Evolutionary conservation across 768 basidiomycete species (phyloP).

Genomic region (Mycena pura): DNA sequence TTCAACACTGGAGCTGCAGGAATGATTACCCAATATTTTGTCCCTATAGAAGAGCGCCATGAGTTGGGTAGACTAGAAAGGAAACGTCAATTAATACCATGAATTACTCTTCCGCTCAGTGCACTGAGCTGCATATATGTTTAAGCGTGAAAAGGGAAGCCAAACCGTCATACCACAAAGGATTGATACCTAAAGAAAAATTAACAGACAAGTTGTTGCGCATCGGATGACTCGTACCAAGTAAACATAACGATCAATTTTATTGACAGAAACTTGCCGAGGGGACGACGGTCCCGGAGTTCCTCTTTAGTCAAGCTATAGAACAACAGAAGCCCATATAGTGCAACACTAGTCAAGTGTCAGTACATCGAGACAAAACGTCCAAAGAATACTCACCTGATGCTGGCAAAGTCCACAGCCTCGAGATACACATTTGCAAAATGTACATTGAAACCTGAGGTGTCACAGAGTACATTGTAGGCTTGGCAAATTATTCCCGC

Average conservation of each 20-base stretch:
- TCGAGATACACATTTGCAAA: slow-evolving; percentile 77
- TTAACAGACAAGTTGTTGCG: too few relatives aligned
- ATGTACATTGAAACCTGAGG: slow-evolving; percentile 60
- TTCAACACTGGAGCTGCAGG: not conserved
- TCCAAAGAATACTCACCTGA: slow-evolving; percentile 58
- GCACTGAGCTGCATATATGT: slow-evolving; percentile 58
- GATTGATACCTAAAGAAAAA: too few relatives aligned
- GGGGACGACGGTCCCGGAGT: slow-evolving; percentile 74
- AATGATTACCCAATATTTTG: slow-evolving; percentile 65
- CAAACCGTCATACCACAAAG: slow-evolving; percentile 60
- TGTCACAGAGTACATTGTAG: slow-evolving; percentile 71
- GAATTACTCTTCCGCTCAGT: slow-evolving; percentile 73
- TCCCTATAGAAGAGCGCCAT: slow-evolving; percentile 48
- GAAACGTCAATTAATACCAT: slow-evolving; percentile 44
- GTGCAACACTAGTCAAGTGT: slow-evolving; percentile 63
- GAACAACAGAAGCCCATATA: slow-evolving; percentile 86
- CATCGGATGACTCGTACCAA: too few relatives aligned
- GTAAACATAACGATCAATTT: slow-evolving; percentile 90
- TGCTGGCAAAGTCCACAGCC: slow-evolving; percentile 79
- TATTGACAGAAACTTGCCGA: slow-evolving; percentile 87
- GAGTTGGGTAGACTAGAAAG: not conserved
- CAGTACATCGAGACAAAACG: not conserved
- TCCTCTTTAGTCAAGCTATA: slow-evolving; percentile 85
- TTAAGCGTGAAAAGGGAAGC: not conserved
- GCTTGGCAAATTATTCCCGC: slow-evolving; percentile 81